Base-by-base conservation (phyloP, 2,329 filamentous ascomycete genomes). In the Verticillium alfalfae region DNA sequence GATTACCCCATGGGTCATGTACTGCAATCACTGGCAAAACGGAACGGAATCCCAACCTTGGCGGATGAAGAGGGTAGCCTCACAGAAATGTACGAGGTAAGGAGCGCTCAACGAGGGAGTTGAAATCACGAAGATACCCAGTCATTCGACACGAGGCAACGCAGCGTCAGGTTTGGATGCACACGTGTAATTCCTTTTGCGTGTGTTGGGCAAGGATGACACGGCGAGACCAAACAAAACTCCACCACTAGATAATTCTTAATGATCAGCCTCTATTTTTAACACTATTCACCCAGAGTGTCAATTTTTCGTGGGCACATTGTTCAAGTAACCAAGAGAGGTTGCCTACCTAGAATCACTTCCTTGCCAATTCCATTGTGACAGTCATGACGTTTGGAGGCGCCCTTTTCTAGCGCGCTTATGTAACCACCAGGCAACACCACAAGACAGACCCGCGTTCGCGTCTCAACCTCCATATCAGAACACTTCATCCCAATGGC, bases 1-100 rank as follows among this genome's bases (percentile, higher is more conserved):
- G 85, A 91, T 62, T 96, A 90, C 70, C 80, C 83, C 15, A 78
- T 91, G 68, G 90, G 90, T 0, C 82, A 82, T 4, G 78, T 86
- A 3, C 79, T 94, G 3, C 75, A 83, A 36, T 71, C 80, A 34
- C 70, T 92, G 61, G 84, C 82, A 67, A 74, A 70, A 56, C 73
- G 81, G 61, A 75, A 77, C 61, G 67, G 72, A 1, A 70, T 82
- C 15, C 31, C 66, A 18, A 66, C 65, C 10, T 59, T 59, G 9
- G 12, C 66, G 2, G 64, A 68, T 3, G 66, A 63, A 26, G 66
- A 66, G 12, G 67, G 68, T 18, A 64, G 61, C 12, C 66, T 65
- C 18, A 62, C 74, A 16, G 72, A 75, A 61, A 71, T 75, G 72
- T 69, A 65, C 54, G 65, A 70, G 54, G 45, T 71, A 36, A 49